Evolutionary conservation across 2,329 filamentous ascomycete genomes (phyloP).

Genomic region (Penicillium hesseltinei): DNA sequence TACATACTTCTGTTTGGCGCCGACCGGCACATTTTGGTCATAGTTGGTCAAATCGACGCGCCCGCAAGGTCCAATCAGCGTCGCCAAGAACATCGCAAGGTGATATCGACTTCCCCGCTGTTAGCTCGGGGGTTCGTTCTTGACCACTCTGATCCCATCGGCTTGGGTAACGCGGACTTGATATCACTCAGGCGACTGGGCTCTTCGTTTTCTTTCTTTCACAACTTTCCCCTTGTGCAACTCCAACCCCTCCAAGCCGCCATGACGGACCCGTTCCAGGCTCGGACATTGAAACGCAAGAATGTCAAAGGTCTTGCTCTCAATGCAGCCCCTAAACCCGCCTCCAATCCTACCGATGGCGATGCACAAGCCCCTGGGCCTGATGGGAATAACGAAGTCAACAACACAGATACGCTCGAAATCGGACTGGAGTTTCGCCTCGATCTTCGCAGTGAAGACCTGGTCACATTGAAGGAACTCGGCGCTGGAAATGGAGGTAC

Average conservation of each 20-base stretch:
- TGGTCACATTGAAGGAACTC: constrained; percentile 90
- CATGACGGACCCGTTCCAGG: constrained; percentile 63
- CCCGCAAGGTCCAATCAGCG: constrained; percentile 28
- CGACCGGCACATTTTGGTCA: constrained; percentile 13
- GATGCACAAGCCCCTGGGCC: constrained; percentile 63
- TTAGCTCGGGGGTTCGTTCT: constrained; percentile 22
- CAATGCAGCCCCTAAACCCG: constrained; percentile 69
- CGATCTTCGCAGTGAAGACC: constrained; percentile 84
- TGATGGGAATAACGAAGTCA: constrained; percentile 57
- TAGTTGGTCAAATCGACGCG: constrained; percentile 25
- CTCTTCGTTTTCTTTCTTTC: constrained; percentile 3
- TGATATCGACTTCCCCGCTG: constrained; percentile 31
- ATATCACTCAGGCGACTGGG: background rate
- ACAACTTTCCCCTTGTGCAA: constrained; percentile 1
- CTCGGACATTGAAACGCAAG: constrained; percentile 92
- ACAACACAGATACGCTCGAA: constrained; percentile 72
- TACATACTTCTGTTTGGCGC: constrained; percentile 17
- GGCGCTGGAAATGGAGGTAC: constrained; percentile 96
- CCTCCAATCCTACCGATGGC: constrained; percentile 68
- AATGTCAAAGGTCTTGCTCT: constrained; percentile 95
- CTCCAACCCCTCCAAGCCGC: constrained; percentile 11
- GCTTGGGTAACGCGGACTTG: constrained; percentile 7
- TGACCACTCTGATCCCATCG: constrained; percentile 18
- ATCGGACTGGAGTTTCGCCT: constrained; percentile 97
- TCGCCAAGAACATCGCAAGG: constrained; percentile 27